Conservation (phyloP, 257 asterid species). For the Lycium barbarum region DNA sequence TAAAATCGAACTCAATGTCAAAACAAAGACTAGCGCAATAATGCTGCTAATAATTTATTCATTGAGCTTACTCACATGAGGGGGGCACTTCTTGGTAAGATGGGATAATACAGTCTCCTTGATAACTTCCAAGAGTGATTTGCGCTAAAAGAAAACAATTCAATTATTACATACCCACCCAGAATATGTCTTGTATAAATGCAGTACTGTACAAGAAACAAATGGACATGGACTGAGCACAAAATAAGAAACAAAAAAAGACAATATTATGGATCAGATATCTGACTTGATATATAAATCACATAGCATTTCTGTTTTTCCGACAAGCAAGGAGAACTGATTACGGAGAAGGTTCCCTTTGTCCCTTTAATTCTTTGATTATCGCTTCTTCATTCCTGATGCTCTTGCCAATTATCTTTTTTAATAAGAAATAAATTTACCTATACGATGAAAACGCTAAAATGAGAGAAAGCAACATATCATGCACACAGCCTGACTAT, state of each 20-base stretch:
- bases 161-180: conserved; percentile 27
- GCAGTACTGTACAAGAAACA: conserved; percentile 27
- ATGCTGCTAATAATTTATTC: conserved; percentile 22
- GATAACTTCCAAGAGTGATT: conserved; percentile 87
- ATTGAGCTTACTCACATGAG: conserved; percentile 72
- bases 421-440: not conserved
- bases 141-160: conserved; percentile 63
- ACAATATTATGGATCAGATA: not conserved
- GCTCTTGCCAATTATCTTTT: not conserved
- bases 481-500: not conserved
- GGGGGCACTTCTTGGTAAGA: conserved; percentile 92
- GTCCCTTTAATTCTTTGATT: conserved; percentile 5
- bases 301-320: not conserved
- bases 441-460: not conserved
- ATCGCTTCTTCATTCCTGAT: not conserved
- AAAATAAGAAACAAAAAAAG: not conserved
- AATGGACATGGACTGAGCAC: conserved; percentile 8
- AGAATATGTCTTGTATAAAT: conserved; percentile 32
- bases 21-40: conserved; percentile 8
- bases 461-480: conserved; percentile 13
- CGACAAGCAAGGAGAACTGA: conserved; percentile 14
- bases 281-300: conserved; percentile 7
- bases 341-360: not conserved
- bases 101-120: conserved; percentile 96
- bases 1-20: conserved; percentile 35